Evolutionary conservation across 768 basidiomycete genomes (phyloP), one percentile per base, ranked within the genome.

Genomic region (Symmetrospora coprosmae): DNA sequence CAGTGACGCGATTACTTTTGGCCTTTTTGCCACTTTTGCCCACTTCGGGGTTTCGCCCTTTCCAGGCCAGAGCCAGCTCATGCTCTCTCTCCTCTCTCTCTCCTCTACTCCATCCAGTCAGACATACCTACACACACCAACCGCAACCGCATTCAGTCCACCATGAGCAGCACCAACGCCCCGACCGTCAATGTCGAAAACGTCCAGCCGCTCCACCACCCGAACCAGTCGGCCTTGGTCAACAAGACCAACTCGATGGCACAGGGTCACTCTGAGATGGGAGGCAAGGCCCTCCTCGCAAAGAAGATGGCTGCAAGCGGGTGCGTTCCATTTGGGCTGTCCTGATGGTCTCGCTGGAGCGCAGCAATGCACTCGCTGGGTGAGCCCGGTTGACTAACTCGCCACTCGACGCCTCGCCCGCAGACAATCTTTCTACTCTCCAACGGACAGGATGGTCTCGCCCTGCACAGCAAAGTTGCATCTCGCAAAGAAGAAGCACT

Each of bases 391-490:
- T 41, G 28, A 14, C 17, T 19, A 38, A 67, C 66, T 30, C 30
- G 21, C 51, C 35, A 62, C 37, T 9, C 19, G 49, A 28, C 14
- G 41, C 11, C 45, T 0, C 27, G 23, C 28, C 47, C 28, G 13
- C 72, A 94, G 94, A 72, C 84, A 87, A 21, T 81, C 81, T 33
- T 88, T 81, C 70, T 77, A 91, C 68, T 96, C 92, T 17, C 92
- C 92, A 2, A 94, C 92, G 8, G 92, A 99, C 73, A 87, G 85
- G 71, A 78, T 97, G 73, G 81, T 96, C 78, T 92, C 89, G 2
- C 92, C 92, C 2, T 82, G 82, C 71, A 86, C 90, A 5, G 85
- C 90, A 74, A 97, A 96, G 73, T 79, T 97, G 51, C 84, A 78
- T 49, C 86, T 85, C 17, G 84, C 85, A 2, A 91, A 82, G 79